Conservation (phyloP, 805 yeast species). For the Candida boleticola region DNA sequence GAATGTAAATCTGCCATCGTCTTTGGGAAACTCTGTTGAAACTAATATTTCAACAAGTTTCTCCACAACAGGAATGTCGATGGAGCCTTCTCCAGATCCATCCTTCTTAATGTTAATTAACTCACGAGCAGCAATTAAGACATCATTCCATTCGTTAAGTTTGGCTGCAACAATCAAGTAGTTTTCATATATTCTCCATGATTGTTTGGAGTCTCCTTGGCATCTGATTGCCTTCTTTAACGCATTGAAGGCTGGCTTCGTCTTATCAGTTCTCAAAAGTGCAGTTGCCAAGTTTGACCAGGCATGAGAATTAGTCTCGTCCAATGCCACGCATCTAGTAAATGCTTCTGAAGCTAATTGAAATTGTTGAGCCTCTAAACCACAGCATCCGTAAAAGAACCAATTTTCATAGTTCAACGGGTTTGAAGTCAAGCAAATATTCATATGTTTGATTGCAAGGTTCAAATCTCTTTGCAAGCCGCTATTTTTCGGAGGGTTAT, state of each 20-base stretch:
- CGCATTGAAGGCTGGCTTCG: constrained; percentile 81
- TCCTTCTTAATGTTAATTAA: constrained; percentile 57
- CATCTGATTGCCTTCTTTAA: constrained; percentile 72
- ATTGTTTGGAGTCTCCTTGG: constrained; percentile 62
- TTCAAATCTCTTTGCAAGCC: constrained; percentile 51
- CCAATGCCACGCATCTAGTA: constrained; percentile 83
- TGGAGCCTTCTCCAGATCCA: constrained; percentile 56
- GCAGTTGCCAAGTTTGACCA: constrained; percentile 94
- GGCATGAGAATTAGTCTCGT: constrained; percentile 73
- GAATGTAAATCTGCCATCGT: constrained; percentile 43
- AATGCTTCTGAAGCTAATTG: constrained; percentile 88
- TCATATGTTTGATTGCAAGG: constrained; percentile 62
- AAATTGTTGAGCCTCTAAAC: constrained; percentile 68
- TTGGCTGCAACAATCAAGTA: constrained; percentile 78
- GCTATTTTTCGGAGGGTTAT: constrained; percentile 57
- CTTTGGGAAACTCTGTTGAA: constrained; percentile 46
- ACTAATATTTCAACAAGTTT: constrained; percentile 66
- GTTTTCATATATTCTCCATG: constrained; percentile 92
- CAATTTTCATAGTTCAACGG: constrained; percentile 80
- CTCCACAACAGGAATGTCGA: constrained; percentile 76
- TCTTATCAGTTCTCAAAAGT: constrained; percentile 58
- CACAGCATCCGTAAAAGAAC: constrained; percentile 91
- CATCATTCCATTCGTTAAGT: constrained; percentile 86
- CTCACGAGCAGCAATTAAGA: constrained; percentile 67
- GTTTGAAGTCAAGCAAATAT: constrained; percentile 69